phyloP scores from a whole-genome alignment of 169 alveolate species.

The Plasmodium relictum region DNA sequence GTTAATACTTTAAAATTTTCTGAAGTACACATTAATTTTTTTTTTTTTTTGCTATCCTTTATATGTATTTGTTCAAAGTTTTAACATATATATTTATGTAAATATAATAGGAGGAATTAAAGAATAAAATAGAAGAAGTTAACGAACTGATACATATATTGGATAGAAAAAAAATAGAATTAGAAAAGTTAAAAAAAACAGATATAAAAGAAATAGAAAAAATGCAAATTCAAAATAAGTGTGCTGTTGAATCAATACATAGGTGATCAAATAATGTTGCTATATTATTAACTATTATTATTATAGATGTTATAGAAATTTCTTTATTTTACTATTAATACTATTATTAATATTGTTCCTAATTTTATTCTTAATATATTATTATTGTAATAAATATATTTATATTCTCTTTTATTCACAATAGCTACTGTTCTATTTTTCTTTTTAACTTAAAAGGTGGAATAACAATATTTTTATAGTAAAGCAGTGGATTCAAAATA shows the following conservation, averaged over 20 bases:
- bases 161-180: slow-evolving; percentile 39
- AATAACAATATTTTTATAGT: slow-evolving; percentile 61
- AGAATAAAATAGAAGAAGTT: slow-evolving; percentile 31
- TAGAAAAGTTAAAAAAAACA: slow-evolving; percentile 47
- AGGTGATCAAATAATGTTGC: slow-evolving; percentile 15
- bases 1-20: slow-evolving; percentile 19
- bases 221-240: slow-evolving; percentile 54
- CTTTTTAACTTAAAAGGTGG: slow-evolving; percentile 35
- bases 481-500: slow-evolving; percentile 70
- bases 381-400: no score
- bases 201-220: slow-evolving; percentile 66
- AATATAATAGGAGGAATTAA: slow-evolving; percentile 32
- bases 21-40: slow-evolving; percentile 6
- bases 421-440: no score
- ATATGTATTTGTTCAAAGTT: not conserved
- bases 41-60: not conserved
- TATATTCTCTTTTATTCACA: no score
- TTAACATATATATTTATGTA: not conserved
- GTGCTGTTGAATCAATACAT: slow-evolving; percentile 57
- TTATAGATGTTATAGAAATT: no score
- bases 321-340: no score
- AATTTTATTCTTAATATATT: no score
- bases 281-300: no score
- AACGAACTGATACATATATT: slow-evolving; percentile 6
- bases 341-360: no score